Evolutionary conservation across 345 rosid species (phyloP).

Genomic region (Populus deltoides): DNA sequence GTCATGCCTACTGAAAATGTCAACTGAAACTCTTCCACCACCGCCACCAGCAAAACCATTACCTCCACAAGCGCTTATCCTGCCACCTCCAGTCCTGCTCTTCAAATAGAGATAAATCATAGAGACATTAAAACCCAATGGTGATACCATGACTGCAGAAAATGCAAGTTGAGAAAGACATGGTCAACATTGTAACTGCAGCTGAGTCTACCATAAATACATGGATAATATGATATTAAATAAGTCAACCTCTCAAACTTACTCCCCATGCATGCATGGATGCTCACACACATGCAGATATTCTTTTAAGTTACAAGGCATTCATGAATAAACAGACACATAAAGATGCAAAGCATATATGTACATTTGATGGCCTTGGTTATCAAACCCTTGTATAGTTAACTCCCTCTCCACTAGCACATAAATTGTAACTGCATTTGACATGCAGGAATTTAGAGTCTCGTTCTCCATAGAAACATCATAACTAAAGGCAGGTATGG

Average conservation of each 20-base stretch:
- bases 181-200: neutral
- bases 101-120: slow-evolving; percentile 34
- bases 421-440: neutral
- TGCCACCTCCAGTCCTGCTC: slow-evolving; percentile 95
- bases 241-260: neutral
- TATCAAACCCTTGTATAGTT: neutral
- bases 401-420: neutral
- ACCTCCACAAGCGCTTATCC: slow-evolving; percentile 95
- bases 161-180: neutral
- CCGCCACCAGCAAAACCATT: slow-evolving; percentile 97
- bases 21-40: slow-evolving; percentile 94
- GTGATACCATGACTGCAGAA: neutral
- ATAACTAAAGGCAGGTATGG: neutral
- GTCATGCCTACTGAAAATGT: slow-evolving; percentile 93
- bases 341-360: neutral
- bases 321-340: neutral
- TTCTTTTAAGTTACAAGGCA: neutral
- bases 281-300: neutral
- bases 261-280: neutral
- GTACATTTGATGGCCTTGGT: neutral
- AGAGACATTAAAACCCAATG: slow-evolving; percentile 9
- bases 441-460: neutral
- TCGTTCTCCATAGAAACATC: neutral
- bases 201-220: neutral
- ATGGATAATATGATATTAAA: neutral